Conservation (phyloP, 2,329 filamentous ascomycete genomes). For the Emergomyces africanus region DNA sequence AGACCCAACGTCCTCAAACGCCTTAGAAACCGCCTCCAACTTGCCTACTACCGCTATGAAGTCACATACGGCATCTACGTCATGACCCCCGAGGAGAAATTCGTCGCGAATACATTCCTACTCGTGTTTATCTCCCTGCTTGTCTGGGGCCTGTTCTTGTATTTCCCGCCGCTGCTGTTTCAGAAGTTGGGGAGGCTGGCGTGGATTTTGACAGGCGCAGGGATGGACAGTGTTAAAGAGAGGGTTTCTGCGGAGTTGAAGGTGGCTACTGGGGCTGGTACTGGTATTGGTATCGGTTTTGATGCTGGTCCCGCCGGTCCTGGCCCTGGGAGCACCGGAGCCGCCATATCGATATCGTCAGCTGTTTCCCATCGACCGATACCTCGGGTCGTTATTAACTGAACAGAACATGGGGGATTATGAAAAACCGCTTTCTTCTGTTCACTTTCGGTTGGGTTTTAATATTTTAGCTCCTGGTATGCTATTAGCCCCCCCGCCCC, state of each 20-base stretch:
- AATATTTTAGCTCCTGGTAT: background rate
- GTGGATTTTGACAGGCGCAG: constrained; percentile 27
- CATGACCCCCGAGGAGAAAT: constrained; percentile 32
- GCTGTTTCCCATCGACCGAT: background rate
- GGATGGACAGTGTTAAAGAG: constrained; percentile 16
- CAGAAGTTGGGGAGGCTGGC: constrained; percentile 22
- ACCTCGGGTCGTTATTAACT: background rate
- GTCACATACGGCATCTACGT: constrained; percentile 34
- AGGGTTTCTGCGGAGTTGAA: constrained; percentile 9
- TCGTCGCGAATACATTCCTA: constrained; percentile 29
- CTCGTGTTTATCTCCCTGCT: constrained; percentile 23
- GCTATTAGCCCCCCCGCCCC: background rate
- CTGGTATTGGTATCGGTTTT: background rate
- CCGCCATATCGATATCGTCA: background rate
- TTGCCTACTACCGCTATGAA: constrained; percentile 36
- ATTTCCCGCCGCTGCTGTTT: constrained; percentile 24
- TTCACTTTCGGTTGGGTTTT: background rate
- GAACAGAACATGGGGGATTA: background rate
- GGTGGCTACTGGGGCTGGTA: background rate
- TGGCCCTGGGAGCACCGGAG: background rate
- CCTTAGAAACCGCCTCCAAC: constrained; percentile 21
- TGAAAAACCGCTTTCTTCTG: background rate
- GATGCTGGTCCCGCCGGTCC: background rate
- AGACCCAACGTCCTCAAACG: constrained; percentile 16
- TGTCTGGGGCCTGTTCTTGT: constrained; percentile 25